Base-by-base conservation (phyloP, 371 early-diverging fungal species). In the Mortierella sp. region DNA sequence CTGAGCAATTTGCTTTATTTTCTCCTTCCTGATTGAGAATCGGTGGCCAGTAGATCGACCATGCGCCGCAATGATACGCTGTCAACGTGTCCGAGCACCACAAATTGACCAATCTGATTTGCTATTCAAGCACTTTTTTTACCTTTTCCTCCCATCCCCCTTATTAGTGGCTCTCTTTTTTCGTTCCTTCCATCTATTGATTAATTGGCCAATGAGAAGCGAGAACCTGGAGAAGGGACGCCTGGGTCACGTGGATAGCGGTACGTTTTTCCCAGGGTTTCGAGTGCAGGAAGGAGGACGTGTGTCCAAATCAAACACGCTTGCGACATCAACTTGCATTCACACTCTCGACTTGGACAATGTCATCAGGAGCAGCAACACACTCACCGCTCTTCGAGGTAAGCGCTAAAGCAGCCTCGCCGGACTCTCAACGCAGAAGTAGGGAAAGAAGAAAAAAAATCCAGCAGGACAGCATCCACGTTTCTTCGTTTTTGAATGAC, bases 21-120 rank as follows among this genome's bases (percentile, higher is more conserved):
- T 37, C 19, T 34, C 16, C 46, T 9, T 34, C 19, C 67, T 37
- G 40, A 64, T 64, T 6, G 40, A 37, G 40, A 24, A 40, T 64
- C 11, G 21, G 24, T 43, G 43, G n/a, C 78, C 78, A 78, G 50
- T 78, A 34, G 53, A 48, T 40, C 16, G 48, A n/a, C 50, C 78
- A 78, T 74, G 78, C 46, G 57, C 59, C 72, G 37, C 34, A 73
- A 69, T 34, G 74, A 69, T 73, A 64, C 78, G 78, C 48, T 48
- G 16, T 13, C n/a, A 69, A 9, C 28, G 70, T 50, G 44, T 69
- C 19, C 9, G 54, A 69, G n/a, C 34, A 11, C 13, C 13, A 44
- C 31, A 46, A 50, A 37, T 19, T 8, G 43, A 28, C 14, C 40
- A n/a, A 26, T 43, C n/a, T 78, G 57, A 72, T 72, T 77, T 61